phyloP scores from a whole-genome alignment of 768 basidiomycete species.

The Naganishia onofrii region DNA sequence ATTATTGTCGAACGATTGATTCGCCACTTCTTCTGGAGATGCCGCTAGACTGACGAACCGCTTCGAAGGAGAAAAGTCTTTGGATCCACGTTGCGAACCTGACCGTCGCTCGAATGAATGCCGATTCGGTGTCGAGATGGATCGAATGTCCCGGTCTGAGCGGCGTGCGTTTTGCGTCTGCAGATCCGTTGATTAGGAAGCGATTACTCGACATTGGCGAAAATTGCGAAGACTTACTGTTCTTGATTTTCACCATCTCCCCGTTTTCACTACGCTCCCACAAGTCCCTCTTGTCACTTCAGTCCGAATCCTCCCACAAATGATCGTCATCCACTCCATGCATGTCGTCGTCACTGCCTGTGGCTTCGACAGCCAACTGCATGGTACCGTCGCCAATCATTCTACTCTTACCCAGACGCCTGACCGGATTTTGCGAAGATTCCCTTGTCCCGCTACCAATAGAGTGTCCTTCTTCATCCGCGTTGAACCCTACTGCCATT shows the following conservation, averaged over 20 bases:
- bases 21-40: constrained; percentile 29
- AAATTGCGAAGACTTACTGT: neutral
- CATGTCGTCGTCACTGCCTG: constrained; percentile 5
- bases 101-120: constrained; percentile 17
- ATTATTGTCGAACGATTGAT: constrained; percentile 24
- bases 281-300: constrained; percentile 36
- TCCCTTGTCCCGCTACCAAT: constrained; percentile 14
- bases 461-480: constrained; percentile 31
- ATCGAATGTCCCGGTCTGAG: neutral
- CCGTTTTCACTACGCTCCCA: constrained; percentile 29
- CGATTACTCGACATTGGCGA: neutral
- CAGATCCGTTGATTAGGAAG: neutral
- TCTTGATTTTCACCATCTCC: constrained; percentile 27
- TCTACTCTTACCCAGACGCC: constrained; percentile 44
- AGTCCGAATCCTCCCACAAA: constrained; percentile 27
- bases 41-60: constrained; percentile 31
- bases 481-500: constrained; percentile 29
- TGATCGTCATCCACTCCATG: constrained; percentile 10
- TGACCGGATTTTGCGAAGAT: constrained; percentile 35
- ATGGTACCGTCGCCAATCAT: constrained; percentile 47
- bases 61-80: constrained; percentile 26
- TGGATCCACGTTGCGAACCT: neutral
- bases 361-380: constrained; percentile 21
- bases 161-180: neutral
- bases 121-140: constrained; percentile 21